Evolutionary conservation across 78 protist species (phyloP), one percentile per base, ranked within the genome.

Genomic region (Speleostelium caveatum): DNA sequence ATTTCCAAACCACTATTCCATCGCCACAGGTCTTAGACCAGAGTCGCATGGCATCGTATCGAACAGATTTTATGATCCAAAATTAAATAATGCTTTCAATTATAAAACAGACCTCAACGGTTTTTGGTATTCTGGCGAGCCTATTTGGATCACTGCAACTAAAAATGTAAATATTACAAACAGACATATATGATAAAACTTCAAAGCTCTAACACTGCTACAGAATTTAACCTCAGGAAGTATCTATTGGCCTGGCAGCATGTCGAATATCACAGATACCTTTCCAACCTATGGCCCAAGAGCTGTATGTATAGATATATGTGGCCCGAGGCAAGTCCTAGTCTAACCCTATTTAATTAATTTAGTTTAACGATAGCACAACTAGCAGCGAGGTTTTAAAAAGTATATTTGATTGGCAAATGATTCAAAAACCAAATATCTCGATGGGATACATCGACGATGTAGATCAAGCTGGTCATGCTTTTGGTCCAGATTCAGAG

Each of bases 1-100:
- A 59, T 83, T 83, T 56, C 91, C 91, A n/a, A 83, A 83, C 45
- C 91, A 83, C 51, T 83, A 83, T 28, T 41, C 73, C 5, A 30
- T 83, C 3, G 91, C 91, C 1, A 83, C 91, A 30, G 91, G 91
- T 56, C 28, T 83, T 0, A 45, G 32, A 24, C 91, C 91, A 69
- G 91, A 83, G 73, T 14, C n/a, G 39, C 91, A 83, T 59, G 91
- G 91, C 41, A 69, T 83, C 35, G 41, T 69, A 6, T 53, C 74
- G 2, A 83, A 83, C 42, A 42, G 35, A 4, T 45, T 83, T 51
- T 83, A 69, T 42, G 91, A 83, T 22, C 58, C 71, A 5, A 17
- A 0, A 1, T 0, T 14, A 0, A 59, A 69, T n/a, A 60, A 59
- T 33, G 42, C 56, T 21, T 83, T 69, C 16, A 17, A 30, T 10